Percentiles rank a stretch among this genome's conserved stretches.
Evolutionary conservation across 2,329 filamentous ascomycete genomes (phyloP).

Genomic region (Hymenotorrendiella dingleyae): DNA sequence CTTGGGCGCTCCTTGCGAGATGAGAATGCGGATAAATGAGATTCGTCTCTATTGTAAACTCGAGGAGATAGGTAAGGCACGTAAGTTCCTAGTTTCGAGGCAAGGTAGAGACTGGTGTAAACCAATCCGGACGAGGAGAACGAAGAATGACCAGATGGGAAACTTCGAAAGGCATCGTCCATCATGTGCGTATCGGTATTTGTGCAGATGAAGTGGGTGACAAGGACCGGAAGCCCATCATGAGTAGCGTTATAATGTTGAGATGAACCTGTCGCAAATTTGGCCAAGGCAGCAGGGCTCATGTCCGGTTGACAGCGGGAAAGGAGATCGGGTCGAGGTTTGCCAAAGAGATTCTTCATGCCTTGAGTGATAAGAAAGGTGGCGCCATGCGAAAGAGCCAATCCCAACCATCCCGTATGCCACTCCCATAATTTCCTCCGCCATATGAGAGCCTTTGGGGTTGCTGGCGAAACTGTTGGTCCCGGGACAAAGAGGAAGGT

Average conservation of each 20-base stretch:
- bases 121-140: constrained; percentile 73
- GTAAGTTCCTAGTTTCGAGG: constrained; percentile 71
- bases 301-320: constrained; percentile 73
- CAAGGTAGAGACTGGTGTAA: constrained; percentile 82
- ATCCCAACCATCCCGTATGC: constrained; percentile 77
- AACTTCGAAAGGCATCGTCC: constrained; percentile 79
- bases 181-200: constrained; percentile 55
- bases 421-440: constrained; percentile 85
- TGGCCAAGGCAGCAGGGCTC: constrained; percentile 47
- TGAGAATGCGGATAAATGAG: constrained; percentile 62
- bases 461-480: constrained; percentile 55
- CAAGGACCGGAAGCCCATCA: constrained; percentile 54
- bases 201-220: constrained; percentile 70
- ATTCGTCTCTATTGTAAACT: constrained; percentile 41
- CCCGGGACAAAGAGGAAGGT: constrained; percentile 68
- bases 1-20: constrained; percentile 48
- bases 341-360: constrained; percentile 70
- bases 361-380: constrained; percentile 79
- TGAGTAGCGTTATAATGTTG: constrained; percentile 37
- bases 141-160: constrained; percentile 71
- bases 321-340: constrained; percentile 58
- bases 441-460: constrained; percentile 63
- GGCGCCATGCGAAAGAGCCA: constrained; percentile 64
- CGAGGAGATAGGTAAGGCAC: constrained; percentile 60
- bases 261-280: constrained; percentile 57